A percentile compares a stretch with the other conserved stretches of the same genome.
These are phyloP conservation scores for Rhodomyrtus tomentosa DNA, from an alignment of 345 rosid genomes.

Conservation along the genomic window DNA sequence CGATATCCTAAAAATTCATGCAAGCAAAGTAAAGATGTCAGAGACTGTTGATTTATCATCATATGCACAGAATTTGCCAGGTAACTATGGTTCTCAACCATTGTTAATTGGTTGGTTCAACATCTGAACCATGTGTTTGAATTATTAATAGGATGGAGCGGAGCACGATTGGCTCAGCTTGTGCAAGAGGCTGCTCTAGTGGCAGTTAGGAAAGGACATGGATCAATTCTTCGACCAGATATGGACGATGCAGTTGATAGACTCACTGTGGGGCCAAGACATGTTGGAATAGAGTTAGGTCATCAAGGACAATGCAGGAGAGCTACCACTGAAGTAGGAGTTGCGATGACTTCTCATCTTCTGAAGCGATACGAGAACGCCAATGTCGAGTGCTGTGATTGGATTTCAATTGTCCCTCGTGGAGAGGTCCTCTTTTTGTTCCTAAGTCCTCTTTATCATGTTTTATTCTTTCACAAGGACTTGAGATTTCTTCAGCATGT, in stretches of 20 bases:
- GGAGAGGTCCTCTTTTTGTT: constrained; percentile 55
- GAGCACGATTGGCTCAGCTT: constrained; percentile 84
- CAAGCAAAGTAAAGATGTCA: constrained; percentile 89
- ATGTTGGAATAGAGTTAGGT: constrained; percentile 62
- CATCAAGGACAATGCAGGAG: constrained; percentile 86
- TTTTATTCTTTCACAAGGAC: background rate
- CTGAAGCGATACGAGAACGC: constrained; percentile 70
- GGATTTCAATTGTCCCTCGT: constrained; percentile 81
- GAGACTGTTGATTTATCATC: constrained; percentile 75
- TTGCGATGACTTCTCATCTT: constrained; percentile 80
- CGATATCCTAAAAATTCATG: constrained; percentile 81
- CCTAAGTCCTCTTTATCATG: constrained; percentile 3
- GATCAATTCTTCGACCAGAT: constrained; percentile 63
- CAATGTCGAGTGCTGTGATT: constrained; percentile 69
- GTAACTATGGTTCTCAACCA: constrained; percentile 24
- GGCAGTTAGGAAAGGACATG: constrained; percentile 77
- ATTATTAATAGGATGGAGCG: constrained; percentile 64
- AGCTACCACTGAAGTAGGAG: constrained; percentile 92
- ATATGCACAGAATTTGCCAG: constrained; percentile 81
- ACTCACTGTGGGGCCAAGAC: constrained; percentile 91
- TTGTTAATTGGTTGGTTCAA: background rate
- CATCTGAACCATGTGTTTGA: constrained; percentile 5
- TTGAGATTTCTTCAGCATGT: background rate
- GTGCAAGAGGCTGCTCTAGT: constrained; percentile 95
- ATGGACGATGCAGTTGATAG: constrained; percentile 90